Evolutionary conservation across 2,329 filamentous ascomycete species (phyloP).

Genomic region (Calonectria montana): DNA sequence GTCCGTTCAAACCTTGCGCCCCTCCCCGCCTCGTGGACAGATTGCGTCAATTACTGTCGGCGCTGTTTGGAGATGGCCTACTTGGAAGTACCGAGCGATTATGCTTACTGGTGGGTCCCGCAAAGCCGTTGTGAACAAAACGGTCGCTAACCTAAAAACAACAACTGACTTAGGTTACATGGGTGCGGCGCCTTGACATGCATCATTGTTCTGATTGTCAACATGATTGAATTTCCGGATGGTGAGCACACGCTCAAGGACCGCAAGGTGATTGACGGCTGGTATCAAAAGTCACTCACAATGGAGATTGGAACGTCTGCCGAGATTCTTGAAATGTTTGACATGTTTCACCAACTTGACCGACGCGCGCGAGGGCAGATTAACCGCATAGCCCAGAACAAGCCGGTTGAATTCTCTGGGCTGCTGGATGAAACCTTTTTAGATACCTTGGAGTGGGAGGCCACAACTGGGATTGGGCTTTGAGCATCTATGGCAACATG

Average conservation of each 20-base stretch:
- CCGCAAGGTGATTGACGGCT: constrained; percentile 20
- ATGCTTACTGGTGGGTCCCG: constrained; percentile 29
- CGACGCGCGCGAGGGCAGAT: constrained; percentile 31
- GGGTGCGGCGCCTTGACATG: constrained; percentile 29
- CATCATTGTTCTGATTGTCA: constrained; percentile 32
- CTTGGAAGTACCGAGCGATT: constrained; percentile 22
- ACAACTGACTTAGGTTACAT: constrained; percentile 24
- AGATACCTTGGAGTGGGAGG: background rate
- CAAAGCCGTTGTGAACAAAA: background rate
- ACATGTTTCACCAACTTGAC: constrained; percentile 28
- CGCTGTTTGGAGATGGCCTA: constrained; percentile 25
- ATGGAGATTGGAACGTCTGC: background rate
- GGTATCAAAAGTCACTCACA: constrained; percentile 4
- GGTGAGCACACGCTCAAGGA: constrained; percentile 7
- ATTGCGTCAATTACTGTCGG: constrained; percentile 29
- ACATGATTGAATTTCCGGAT: constrained; percentile 36
- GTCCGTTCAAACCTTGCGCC: constrained; percentile 25
- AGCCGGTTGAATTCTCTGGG: background rate
- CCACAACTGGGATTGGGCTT: background rate
- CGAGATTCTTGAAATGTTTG: constrained; percentile 24
- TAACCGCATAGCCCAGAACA: background rate
- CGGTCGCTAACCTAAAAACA: background rate
- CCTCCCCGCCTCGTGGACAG: constrained; percentile 28
- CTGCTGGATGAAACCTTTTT: constrained; percentile 5
- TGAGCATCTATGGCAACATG: background rate